Conservation (phyloP, 805 yeast genomes). For the Schizosaccharomyces octosporus region DNA sequence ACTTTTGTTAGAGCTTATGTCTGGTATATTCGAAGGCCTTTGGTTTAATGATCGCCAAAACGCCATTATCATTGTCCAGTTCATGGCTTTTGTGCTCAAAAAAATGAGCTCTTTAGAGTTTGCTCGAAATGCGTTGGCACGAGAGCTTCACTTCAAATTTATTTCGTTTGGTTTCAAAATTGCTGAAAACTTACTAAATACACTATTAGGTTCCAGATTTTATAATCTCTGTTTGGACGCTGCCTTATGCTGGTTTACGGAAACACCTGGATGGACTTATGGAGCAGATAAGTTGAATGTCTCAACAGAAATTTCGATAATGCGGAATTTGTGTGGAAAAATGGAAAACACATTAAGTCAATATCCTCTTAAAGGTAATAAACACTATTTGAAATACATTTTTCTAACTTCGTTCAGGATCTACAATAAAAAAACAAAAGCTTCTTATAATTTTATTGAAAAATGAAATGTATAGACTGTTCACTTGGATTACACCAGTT, state of each 20-base stretch:
- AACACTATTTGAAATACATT: constrained; percentile 12
- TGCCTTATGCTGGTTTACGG: constrained; percentile 55
- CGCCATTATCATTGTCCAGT: neutral
- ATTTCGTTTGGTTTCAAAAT: neutral
- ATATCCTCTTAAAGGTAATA: neutral
- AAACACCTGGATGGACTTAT: constrained; percentile 23
- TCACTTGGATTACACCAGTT: constrained; percentile 56
- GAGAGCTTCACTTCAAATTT: neutral
- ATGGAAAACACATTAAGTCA: neutral
- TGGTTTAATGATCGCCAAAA: neutral
- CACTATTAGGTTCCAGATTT: neutral
- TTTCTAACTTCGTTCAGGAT: neutral
- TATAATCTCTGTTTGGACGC: constrained; percentile 22
- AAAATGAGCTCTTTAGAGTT: neutral
- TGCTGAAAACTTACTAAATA: neutral
- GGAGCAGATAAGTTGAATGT: constrained; percentile 59
- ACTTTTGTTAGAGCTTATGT: constrained; percentile 38
- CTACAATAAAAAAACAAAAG: constrained; percentile 18
- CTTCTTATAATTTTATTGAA: constrained; percentile 39
- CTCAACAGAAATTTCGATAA: constrained; percentile 33
- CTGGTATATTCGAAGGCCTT: constrained; percentile 44
- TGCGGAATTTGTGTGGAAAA: neutral
- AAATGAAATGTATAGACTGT: constrained; percentile 47
- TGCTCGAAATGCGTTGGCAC: neutral
- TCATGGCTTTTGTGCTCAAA: neutral